These are phyloP conservation scores for Clausena lansium DNA, from an alignment of 345 rosid genomes.

Conservation along the genomic window DNA sequence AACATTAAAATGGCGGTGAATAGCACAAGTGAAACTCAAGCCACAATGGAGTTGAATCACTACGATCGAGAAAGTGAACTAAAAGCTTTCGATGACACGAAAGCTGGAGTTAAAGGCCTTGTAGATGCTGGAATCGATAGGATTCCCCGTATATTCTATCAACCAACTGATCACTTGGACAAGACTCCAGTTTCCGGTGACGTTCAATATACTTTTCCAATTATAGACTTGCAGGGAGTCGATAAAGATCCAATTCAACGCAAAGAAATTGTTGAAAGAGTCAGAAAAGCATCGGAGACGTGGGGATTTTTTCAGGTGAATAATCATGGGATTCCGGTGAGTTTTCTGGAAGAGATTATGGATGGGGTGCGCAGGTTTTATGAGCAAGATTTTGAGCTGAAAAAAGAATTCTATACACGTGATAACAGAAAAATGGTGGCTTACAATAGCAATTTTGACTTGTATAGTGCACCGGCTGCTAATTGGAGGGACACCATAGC, in stretches of 20 bases:
- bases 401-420: constrained; percentile 18
- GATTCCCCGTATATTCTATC: constrained; percentile 14
- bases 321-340: constrained; percentile 15
- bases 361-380: constrained; percentile 1
- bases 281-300: not conserved
- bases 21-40: not conserved
- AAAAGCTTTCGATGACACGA: constrained; percentile 13
- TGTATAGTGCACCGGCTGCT: constrained; percentile 24
- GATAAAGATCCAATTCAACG: constrained; percentile 1
- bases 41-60: not conserved
- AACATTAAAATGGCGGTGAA: not conserved
- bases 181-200: not conserved
- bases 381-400: constrained; percentile 23
- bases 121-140: constrained; percentile 1
- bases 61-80: constrained; percentile 6
- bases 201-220: not conserved
- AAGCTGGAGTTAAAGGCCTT: constrained; percentile 11
- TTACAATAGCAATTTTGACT: constrained; percentile 24
- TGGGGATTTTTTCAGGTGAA: constrained; percentile 21
- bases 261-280: constrained; percentile 11
- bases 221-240: not conserved
- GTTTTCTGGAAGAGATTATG: constrained; percentile 9
- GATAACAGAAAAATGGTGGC: not conserved
- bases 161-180: not conserved
- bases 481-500: constrained; percentile 42